Percentiles rank a stretch among this genome's conserved stretches.
Evolutionary conservation across 345 rosid species (phyloP).

Genomic region (Diplotaxis tenuifolia): DNA sequence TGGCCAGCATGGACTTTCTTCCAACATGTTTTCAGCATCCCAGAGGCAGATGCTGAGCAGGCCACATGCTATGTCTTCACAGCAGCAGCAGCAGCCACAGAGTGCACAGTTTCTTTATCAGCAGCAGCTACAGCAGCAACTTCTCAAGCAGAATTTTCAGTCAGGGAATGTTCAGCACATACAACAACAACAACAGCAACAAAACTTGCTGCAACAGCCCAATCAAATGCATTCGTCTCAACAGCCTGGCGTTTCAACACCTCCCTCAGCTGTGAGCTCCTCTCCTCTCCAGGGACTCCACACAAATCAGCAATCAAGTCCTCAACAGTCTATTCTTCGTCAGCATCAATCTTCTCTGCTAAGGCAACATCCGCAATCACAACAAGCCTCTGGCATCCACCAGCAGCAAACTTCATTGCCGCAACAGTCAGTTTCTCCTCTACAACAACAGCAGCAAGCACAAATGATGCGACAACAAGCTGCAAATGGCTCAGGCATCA

Average conservation of each 20-base stretch:
- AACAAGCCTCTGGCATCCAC: conserved; percentile 61
- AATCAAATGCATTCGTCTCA: conserved; percentile 73
- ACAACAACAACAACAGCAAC: conserved; percentile 69
- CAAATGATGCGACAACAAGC: conserved; percentile 61
- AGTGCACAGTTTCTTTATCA: conserved; percentile 58
- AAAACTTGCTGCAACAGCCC: conserved; percentile 63
- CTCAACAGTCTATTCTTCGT: conserved; percentile 77
- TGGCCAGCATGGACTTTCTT: conserved; percentile 56
- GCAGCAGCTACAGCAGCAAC: conserved; percentile 65
- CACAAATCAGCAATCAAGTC: conserved; percentile 73
- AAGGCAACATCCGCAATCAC: conserved; percentile 73
- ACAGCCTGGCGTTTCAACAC: conserved; percentile 66
- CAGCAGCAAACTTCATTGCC: conserved; percentile 70
- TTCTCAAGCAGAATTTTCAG: conserved; percentile 63
- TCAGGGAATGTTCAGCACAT: conserved; percentile 71
- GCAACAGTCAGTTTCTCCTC: conserved; percentile 53
- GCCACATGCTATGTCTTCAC: conserved; percentile 65
- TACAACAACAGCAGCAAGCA: conserved; percentile 63
- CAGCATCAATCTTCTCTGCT: conserved; percentile 61
- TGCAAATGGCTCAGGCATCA: conserved; percentile 50
- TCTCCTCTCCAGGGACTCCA: conserved; percentile 57
- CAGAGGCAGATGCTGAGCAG: conserved; percentile 67
- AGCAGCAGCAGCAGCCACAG: conserved; percentile 70
- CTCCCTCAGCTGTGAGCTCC: conserved; percentile 56
- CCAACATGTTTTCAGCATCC: conserved; percentile 55